Conservation (phyloP, 495 filamentous ascomycete genomes). For the Penicillium egyptiacum region DNA sequence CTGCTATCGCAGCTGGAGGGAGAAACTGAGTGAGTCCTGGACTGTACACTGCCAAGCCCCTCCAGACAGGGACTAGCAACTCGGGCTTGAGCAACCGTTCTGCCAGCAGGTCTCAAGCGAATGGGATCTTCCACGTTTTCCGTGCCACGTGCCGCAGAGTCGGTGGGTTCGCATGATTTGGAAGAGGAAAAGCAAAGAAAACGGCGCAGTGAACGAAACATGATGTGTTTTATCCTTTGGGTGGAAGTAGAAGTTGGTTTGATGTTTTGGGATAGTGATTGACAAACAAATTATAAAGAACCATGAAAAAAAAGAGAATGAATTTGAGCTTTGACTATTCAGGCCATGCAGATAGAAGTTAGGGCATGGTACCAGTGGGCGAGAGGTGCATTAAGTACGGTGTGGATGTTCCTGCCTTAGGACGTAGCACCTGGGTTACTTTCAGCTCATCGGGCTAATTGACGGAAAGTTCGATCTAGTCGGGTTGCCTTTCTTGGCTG, state of each 20-base stretch:
- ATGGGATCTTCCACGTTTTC: slow-evolving; percentile 2
- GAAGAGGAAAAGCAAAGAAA: slow-evolving; percentile 23
- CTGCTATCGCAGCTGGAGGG: slow-evolving; percentile 11
- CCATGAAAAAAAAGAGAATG: neutral
- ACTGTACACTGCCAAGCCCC: neutral
- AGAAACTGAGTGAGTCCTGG: neutral
- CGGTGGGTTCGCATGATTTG: neutral
- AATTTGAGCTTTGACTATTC: neutral
- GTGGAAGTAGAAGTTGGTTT: neutral
- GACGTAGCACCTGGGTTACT: neutral
- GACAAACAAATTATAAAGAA: neutral
- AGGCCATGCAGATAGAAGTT: neutral
- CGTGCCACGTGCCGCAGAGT: neutral
- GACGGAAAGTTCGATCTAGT: neutral
- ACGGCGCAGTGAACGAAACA: slow-evolving; percentile 20
- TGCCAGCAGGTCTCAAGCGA: slow-evolving; percentile 7
- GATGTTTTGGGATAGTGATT: neutral
- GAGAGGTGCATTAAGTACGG: neutral
- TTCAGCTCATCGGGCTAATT: neutral
- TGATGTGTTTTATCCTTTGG: neutral
- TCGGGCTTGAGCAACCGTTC: neutral
- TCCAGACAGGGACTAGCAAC: slow-evolving; percentile 4
- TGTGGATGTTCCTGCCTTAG: neutral
- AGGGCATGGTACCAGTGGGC: neutral
- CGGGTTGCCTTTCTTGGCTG: neutral